A percentile compares a stretch with the other conserved stretches of the same genome.
Evolutionary conservation across 768 basidiomycete species (phyloP).

Genomic region (Amylocystis lapponica): DNA sequence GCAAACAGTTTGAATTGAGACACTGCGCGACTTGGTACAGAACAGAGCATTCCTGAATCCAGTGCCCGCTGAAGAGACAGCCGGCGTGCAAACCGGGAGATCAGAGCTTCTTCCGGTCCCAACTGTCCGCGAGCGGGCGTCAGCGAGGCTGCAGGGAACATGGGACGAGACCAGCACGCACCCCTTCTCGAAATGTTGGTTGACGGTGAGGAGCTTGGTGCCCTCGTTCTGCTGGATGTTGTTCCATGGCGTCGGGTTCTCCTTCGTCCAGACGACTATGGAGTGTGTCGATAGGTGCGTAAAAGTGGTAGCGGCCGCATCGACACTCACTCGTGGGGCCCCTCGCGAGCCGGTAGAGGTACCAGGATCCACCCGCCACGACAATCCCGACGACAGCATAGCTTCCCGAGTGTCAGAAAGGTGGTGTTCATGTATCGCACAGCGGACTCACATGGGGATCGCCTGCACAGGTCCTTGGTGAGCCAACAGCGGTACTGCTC

Average conservation of each 20-base stretch:
- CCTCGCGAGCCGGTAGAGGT: slow-evolving; percentile 38
- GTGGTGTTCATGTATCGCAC: no score
- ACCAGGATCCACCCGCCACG: slow-evolving; percentile 37
- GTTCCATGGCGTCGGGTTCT: slow-evolving; percentile 89
- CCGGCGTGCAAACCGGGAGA: no score
- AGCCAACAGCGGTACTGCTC: background rate
- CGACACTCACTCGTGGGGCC: no score
- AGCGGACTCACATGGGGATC: slow-evolving; percentile 44
- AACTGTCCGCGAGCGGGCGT: slow-evolving; percentile 38
- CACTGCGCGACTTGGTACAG: no score
- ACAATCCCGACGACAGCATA: slow-evolving; percentile 45
- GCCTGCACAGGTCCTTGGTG: slow-evolving; percentile 36
- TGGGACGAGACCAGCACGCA: slow-evolving; percentile 27
- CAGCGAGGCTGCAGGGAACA: slow-evolving; percentile 8
- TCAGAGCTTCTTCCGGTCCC: slow-evolving; percentile 71
- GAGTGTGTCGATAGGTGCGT: background rate
- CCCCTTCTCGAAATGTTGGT: slow-evolving; percentile 75
- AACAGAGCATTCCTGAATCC: no score
- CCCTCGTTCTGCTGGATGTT: slow-evolving; percentile 68
- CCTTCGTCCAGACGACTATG: slow-evolving; percentile 56
- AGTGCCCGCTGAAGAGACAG: no score
- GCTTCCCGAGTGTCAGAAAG: no score
- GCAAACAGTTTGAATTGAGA: no score
- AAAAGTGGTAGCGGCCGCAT: no score
- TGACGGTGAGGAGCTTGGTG: slow-evolving; percentile 63